Base-by-base conservation (phyloP, 352 stramenopile genomes). In the Globisporangium paroecandrum region DNA sequence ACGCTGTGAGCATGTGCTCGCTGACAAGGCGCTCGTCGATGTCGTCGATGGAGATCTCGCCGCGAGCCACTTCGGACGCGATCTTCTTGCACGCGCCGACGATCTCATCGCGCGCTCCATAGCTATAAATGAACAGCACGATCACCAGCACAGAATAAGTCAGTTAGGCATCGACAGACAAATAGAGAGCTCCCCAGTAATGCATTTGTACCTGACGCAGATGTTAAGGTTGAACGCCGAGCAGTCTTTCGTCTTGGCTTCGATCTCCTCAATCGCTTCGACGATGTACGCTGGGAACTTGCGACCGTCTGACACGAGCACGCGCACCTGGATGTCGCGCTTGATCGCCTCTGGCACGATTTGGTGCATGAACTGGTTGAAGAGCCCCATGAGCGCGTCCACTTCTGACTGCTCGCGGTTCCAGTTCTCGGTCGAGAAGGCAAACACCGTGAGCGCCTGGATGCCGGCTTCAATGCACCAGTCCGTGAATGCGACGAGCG, bases 381-480 rank as follows among this genome's bases (percentile, higher is more conserved):
- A 98, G 24, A 99, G 81, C 22, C 76, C 74, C 96, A 99, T 99
- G 10, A 98, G 73, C 41, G 87, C 78, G 38, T 90, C 72, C 41
- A 99, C 92, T 75, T 99, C 97, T 18, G 75, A 68, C 61, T 83
- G 69, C 24, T 95, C 85, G 55, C 97, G 85, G 65, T 94, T 94
- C 95, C 95, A 99, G 71, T 99, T 99, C 78, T 99, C 88, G 18
- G 94, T 98, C 15, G 91, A 98, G 75, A 99, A 99, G 8, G 91
- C 96, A 73, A 97, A 99, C 4, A 99, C 79, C 10, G 96, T 99
- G 25, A 99, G 81, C 53, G 95, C 82, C 58, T 94, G 69, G 38
- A 99, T 83, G 15, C 87, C 89, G 0, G 85, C 77, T 18, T 93
- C 89, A n/a, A 98, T 93, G 70, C 97, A 99, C 97, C 97, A 99